Conservation (phyloP, 345 rosid species). For the Eucalyptus cladocalyx region DNA sequence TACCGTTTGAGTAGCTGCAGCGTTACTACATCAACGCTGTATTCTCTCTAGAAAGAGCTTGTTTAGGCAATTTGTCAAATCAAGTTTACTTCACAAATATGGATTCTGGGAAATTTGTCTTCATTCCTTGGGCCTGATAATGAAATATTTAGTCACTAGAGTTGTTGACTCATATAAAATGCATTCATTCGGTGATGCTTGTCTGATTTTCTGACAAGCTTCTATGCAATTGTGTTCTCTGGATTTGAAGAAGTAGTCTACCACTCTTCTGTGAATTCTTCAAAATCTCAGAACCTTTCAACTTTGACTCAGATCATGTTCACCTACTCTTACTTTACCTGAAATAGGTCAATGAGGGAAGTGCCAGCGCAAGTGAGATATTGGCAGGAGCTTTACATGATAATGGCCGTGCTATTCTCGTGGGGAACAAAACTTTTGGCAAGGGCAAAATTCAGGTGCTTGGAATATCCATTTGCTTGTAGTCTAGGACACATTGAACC, state of each 20-base stretch:
- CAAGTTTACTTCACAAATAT: not conserved
- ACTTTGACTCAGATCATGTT: not conserved
- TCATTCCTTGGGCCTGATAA: not conserved
- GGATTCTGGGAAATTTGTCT: not conserved
- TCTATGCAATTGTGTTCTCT: not conserved
- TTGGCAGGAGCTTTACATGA: conserved; percentile 87
- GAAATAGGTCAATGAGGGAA: conserved; percentile 77
- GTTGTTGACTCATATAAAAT: not conserved
- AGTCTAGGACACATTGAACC: not conserved
- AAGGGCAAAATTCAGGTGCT: conserved; percentile 88
- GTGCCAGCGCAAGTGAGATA: conserved; percentile 97
- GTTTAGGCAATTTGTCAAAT: not conserved
- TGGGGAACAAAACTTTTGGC: conserved; percentile 78
- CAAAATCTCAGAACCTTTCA: not conserved
- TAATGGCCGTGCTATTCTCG: conserved; percentile 88
- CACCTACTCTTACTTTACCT: not conserved
- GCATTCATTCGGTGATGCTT: not conserved
- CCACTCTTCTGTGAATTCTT: not conserved
- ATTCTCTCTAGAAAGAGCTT: not conserved
- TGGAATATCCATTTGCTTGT: not conserved
- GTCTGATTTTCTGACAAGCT: not conserved
- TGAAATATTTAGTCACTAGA: not conserved
- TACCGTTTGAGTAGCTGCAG: not conserved
- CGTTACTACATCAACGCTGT: not conserved
- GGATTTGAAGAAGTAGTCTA: not conserved